phyloP scores from a whole-genome alignment of 768 basidiomycete genomes.

The Lepiota brunneoincarnata region DNA sequence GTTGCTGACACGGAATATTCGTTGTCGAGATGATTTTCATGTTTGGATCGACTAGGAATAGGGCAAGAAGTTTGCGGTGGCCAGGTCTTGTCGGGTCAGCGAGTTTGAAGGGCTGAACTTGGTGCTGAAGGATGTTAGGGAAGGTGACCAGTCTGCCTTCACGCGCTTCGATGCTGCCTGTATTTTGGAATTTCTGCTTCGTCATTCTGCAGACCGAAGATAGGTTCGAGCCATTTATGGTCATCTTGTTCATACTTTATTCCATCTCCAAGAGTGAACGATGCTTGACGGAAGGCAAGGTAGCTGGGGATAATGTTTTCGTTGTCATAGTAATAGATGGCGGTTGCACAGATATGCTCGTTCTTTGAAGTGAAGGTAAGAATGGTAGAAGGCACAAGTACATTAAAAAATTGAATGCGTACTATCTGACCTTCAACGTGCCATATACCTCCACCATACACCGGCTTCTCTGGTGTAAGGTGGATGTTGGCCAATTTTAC shows the following conservation, averaged over 20 bases:
- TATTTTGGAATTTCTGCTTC: constrained; percentile 11
- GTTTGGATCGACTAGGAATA: constrained; percentile 36
- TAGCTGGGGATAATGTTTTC: constrained; percentile 16
- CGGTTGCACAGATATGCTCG: constrained; percentile 18
- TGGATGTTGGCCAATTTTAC: constrained; percentile 20
- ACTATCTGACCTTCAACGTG: constrained; percentile 18
- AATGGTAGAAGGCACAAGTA: neutral
- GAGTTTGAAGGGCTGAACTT: constrained; percentile 31
- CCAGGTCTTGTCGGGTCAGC: constrained; percentile 32
- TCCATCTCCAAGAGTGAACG: neutral
- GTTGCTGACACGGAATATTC: constrained; percentile 25
- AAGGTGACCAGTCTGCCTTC: constrained; percentile 30
- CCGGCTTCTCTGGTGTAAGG: constrained; percentile 17
- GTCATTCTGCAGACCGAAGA: neutral
- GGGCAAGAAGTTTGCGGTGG: constrained; percentile 35
- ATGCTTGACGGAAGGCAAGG: constrained; percentile 5
- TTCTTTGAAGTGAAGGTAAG: constrained; percentile 6
- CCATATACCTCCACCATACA: constrained; percentile 20
- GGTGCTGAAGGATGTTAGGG: constrained; percentile 37
- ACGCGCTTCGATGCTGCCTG: constrained; percentile 26
- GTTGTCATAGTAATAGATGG: constrained; percentile 19
- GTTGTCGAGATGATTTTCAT: constrained; percentile 22
- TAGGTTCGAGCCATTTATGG: neutral
- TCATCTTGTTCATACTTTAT: neutral
- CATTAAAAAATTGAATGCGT: neutral